Base-by-base conservation (phyloP, 345 rosid genomes). In the Raphanus raphanistrum region DNA sequence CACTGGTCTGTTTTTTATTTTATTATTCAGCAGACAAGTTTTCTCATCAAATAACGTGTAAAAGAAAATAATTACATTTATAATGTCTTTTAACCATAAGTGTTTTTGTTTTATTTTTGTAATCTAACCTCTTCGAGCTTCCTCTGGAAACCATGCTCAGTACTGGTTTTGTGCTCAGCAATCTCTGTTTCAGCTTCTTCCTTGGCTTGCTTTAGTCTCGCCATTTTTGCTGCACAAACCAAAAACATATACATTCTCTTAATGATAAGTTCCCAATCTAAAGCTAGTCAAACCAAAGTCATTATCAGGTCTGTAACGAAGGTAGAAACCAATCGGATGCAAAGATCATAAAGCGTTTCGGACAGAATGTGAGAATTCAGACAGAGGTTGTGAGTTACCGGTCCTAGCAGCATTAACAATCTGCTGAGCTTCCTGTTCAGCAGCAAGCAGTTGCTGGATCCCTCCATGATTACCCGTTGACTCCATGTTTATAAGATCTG, bases 341-440 rank as follows among this genome's bases (percentile, higher is more conserved):
- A 52, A 32, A 73, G 61, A 38, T 8, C 12, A 8, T 38, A 2
- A 38, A 38, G 45, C 9, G 45, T 38, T 38, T 38, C 45, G 9
- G 45, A 38, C 0, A 7, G 43, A 38, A 38, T 8, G 43, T 38
- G 43, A 45, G 54, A 45, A 6, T 9, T 3, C 3, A 12, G 36
- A 21, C 21, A 21, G 21, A 21, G 21, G 21, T 21, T 21, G 21
- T 21, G 21, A 21, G 21, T 21, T 21, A 90, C 97, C 88, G n/a
- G 57, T 85, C 81, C 93, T 83, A 31, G 97, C 89, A 35, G 87
- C 84, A 74, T 84, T 87, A 80, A 92, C 93, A 72, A 92, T 90
- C 66, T 84, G 95, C 74, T 92, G 97, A 81, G 97, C 93, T 78
- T 92, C 96, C 43, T 89, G 94, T 74, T 93, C 97, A 36, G 97